A percentile compares a stretch with the other conserved stretches of the same genome.
phyloP scores from a whole-genome alignment of 192 early-diverging fungal genomes.

The Dissophora ornata region DNA sequence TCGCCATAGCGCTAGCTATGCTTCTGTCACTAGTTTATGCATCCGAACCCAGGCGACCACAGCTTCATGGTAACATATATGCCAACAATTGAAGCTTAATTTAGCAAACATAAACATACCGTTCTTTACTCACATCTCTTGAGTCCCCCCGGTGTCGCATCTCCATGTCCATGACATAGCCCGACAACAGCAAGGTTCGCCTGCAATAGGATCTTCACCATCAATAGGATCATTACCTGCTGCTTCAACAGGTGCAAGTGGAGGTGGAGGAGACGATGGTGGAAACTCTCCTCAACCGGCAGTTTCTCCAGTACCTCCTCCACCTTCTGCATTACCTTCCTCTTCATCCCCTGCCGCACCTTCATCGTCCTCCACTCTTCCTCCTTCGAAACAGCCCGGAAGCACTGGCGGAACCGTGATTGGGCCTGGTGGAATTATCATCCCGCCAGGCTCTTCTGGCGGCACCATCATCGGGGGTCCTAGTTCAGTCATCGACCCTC shows the following conservation, averaged over 20 bases:
- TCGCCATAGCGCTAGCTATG: not conserved
- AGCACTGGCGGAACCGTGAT: constrained; percentile 15
- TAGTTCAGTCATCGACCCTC: constrained; percentile 15
- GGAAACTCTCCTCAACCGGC: not conserved
- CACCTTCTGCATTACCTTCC: not conserved
- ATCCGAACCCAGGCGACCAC: not conserved
- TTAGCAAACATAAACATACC: no score
- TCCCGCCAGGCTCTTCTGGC: constrained; percentile 1
- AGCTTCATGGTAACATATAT: not conserved
- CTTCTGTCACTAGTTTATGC: not conserved
- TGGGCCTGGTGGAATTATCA: not conserved
- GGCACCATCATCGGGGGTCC: constrained; percentile 7
- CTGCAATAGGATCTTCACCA: not conserved
- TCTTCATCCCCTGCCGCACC: not conserved
- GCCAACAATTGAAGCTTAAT: no score
- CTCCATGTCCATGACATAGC: no score
- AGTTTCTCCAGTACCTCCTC: not conserved
- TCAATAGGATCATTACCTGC: not conserved
- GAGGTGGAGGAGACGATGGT: not conserved
- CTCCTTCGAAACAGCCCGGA: not conserved
- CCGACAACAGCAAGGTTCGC: constrained; percentile 1
- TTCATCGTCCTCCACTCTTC: not conserved
- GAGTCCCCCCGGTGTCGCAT: no score
- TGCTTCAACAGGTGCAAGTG: not conserved
- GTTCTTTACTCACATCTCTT: no score